These are phyloP conservation scores for Lithospermum erythrorhizon DNA, from an alignment of 257 asterid genomes.

Conservation along the genomic window DNA sequence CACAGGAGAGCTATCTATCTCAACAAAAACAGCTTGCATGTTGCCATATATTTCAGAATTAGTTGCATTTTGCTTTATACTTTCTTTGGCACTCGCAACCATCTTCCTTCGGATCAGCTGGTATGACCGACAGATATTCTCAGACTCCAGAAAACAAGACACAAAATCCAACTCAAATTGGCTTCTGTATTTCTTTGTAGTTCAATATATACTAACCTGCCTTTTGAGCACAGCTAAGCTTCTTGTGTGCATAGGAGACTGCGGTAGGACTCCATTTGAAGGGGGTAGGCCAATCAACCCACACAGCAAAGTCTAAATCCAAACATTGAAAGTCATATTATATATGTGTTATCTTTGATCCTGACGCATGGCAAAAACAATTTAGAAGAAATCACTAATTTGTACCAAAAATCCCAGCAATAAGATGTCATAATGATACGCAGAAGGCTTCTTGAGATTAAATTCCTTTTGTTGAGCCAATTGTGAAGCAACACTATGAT, in stretches of 20 bases:
- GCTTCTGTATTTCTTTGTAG: not conserved
- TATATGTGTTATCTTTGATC: not conserved
- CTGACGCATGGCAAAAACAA: not conserved
- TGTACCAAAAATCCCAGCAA: conserved; percentile 52
- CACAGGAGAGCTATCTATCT: conserved; percentile 35
- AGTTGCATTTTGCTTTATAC: conserved; percentile 34
- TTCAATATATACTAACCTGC: conserved; percentile 17
- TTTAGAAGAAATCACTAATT: not conserved
- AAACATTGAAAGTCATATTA: not conserved
- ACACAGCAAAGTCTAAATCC: conserved; percentile 42
- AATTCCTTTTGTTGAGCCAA: conserved; percentile 56
- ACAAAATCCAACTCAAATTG: not conserved
- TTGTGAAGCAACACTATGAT: conserved; percentile 41
- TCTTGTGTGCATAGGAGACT: conserved; percentile 59
- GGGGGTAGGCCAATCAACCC: conserved; percentile 58
- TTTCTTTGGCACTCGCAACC: conserved; percentile 38
- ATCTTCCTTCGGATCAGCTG: conserved; percentile 43
- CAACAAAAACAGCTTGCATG: conserved; percentile 46
- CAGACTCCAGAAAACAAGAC: not conserved
- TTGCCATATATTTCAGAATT: conserved; percentile 44
- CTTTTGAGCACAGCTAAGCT: conserved; percentile 41
- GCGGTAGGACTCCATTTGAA: conserved; percentile 60
- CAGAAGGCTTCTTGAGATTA: conserved; percentile 48
- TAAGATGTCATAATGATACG: conserved; percentile 48
- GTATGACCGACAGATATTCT: not conserved